These are phyloP conservation scores for Achaetomiella virescens DNA, from an alignment of 495 filamentous ascomycete genomes.

Conservation along the genomic window DNA sequence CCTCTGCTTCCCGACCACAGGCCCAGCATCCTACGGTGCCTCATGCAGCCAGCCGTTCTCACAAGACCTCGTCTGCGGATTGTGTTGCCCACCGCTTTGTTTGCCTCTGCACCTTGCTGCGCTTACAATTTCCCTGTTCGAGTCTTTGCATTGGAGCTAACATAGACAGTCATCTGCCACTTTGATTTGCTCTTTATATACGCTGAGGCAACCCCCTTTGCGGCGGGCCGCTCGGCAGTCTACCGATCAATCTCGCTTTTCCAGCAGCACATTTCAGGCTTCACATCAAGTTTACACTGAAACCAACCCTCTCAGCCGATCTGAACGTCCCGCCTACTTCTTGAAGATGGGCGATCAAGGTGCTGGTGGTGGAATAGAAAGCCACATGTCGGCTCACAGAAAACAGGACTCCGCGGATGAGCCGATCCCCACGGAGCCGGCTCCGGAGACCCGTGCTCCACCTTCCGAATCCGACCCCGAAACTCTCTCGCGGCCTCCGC, in stretches of 20 bases:
- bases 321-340: background rate
- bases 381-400: constrained; percentile 37
- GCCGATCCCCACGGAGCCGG: constrained; percentile 25
- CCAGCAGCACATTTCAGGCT: too few relatives aligned
- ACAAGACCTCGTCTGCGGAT: constrained; percentile 36
- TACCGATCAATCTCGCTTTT: constrained; percentile 3
- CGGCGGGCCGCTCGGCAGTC: background rate
- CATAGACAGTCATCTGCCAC: background rate
- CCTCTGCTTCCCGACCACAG: constrained; percentile 21
- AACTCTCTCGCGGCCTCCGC: constrained; percentile 11
- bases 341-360: constrained; percentile 42
- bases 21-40: constrained; percentile 27
- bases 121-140: constrained; percentile 1
- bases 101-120: constrained; percentile 19
- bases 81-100: constrained; percentile 23
- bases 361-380: constrained; percentile 39
- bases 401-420: constrained; percentile 32
- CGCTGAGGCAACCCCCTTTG: background rate
- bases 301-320: background rate
- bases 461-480: constrained; percentile 19
- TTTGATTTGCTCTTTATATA: constrained; percentile 3
- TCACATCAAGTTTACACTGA: background rate
- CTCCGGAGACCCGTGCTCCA: constrained; percentile 23
- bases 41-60: constrained; percentile 35
- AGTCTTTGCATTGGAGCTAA: constrained; percentile 15